Evolutionary conservation across 345 rosid species (phyloP).

Genomic region (Ceriops decandra): DNA sequence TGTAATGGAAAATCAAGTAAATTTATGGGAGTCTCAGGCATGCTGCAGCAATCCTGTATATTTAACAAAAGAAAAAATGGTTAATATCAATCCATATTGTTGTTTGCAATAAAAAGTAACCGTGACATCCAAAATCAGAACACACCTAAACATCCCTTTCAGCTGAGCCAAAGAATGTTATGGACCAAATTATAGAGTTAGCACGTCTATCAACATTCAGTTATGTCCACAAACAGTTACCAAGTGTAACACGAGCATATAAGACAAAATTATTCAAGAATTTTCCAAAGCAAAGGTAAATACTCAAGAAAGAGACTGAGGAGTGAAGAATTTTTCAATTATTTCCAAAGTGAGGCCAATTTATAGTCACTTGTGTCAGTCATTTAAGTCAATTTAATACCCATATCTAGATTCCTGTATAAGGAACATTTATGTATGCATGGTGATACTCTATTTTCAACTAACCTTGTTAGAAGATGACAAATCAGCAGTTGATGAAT

Average conservation of each 20-base stretch:
- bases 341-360: not conserved
- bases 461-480: conserved; percentile 65
- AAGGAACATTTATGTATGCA: not conserved
- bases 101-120: not conserved
- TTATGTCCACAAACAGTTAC: too few species aligned
- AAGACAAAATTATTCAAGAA: not conserved
- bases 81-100: not conserved
- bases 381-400: too few species aligned
- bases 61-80: conserved; percentile 5
- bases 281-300: not conserved
- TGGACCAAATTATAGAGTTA: not conserved
- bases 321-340: not conserved
- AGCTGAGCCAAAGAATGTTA: not conserved
- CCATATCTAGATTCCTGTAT: too few species aligned
- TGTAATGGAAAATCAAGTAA: conserved; percentile 46
- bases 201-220: not conserved
- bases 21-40: conserved; percentile 36
- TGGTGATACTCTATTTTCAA: conserved; percentile 8
- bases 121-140: not conserved
- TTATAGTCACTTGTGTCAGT: too few species aligned
- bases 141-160: conserved; percentile 6
- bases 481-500: conserved; percentile 32
- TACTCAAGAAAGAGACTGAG: not conserved
- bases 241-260: not conserved
- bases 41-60: conserved; percentile 51